phyloP scores from a whole-genome alignment of 1,139 yeast species.

The Pichia sp. region DNA sequence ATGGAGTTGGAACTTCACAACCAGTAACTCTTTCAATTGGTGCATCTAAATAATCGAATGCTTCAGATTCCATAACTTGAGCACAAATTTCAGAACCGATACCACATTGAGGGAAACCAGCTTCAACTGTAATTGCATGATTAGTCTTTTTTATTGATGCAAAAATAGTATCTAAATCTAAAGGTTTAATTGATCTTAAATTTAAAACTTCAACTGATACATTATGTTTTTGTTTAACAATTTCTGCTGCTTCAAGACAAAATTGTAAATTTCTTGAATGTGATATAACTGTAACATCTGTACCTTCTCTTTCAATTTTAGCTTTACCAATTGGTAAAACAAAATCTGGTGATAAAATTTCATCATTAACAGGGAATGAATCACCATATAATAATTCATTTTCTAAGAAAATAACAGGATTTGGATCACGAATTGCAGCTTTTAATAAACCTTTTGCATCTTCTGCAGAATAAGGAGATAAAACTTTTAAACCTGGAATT shows the following conservation, averaged over 20 bases:
- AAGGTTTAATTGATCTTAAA: conserved; percentile 94
- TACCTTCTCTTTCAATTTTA: conserved; percentile 88
- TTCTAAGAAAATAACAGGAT: conserved; percentile 93
- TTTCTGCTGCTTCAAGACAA: conserved; percentile 86
- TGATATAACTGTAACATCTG: conserved; percentile 82
- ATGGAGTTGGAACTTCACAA: conserved; percentile 99
- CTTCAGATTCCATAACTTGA: conserved; percentile 97
- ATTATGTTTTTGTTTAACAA: conserved; percentile 75
- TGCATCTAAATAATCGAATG: conserved; percentile 96
- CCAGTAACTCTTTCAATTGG: conserved; percentile 99
- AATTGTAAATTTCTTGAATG: conserved; percentile 87
- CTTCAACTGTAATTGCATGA: conserved; percentile 93
- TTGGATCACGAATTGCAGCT: conserved; percentile 97
- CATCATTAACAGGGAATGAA: conserved; percentile 83
- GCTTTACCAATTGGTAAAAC: conserved; percentile 93
- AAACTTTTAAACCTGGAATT: conserved; percentile 95
- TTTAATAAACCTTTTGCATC: conserved; percentile 94
- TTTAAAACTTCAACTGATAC: conserved; percentile 91
- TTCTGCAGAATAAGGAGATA: conserved; percentile 92
- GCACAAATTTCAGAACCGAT: conserved; percentile 98
- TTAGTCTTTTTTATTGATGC: conserved; percentile 93
- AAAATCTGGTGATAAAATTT: conserved; percentile 81
- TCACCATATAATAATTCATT: conserved; percentile 95
- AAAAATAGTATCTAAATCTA: conserved; percentile 82
- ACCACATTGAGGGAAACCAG: conserved; percentile 98